Evolutionary conservation across 106 monocot species (phyloP).

Genomic region (Dendrobium chrysotoxum): DNA sequence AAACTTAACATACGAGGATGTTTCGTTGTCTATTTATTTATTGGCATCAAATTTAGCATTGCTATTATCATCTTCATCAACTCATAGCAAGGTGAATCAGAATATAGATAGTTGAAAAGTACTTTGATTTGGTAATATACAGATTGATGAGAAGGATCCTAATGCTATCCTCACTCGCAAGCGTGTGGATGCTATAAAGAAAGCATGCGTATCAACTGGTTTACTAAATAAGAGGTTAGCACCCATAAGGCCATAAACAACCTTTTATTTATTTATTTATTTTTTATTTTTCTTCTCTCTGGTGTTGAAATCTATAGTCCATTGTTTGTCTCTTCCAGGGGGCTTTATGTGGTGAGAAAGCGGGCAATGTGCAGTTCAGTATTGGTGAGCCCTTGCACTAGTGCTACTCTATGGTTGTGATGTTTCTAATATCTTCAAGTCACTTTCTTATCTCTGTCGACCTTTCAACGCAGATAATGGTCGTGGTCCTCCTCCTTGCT

Average conservation of each 20-base stretch:
- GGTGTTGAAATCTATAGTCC: background rate
- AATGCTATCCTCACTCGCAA: conserved; percentile 58
- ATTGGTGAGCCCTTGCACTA: conserved; percentile 33
- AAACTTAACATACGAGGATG: too few species aligned
- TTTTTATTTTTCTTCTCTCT: background rate
- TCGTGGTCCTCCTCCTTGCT: conserved; percentile 26
- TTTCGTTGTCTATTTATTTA: too few species aligned
- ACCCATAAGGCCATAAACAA: too few species aligned
- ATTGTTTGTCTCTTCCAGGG: conserved; percentile 10
- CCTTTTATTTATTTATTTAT: background rate
- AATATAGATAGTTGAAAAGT: background rate
- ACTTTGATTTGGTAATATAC: conserved; percentile 5
- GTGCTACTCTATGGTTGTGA: too few species aligned
- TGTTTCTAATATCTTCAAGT: background rate
- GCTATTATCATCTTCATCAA: too few species aligned
- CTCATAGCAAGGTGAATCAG: too few species aligned
- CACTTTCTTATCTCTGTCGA: background rate
- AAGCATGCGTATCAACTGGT: conserved; percentile 53
- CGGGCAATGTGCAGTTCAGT: conserved; percentile 10
- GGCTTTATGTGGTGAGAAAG: conserved; percentile 12
- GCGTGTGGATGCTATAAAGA: conserved; percentile 67
- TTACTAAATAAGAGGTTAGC: conserved; percentile 55
- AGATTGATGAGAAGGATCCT: conserved; percentile 73
- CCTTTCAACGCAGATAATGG: conserved; percentile 22
- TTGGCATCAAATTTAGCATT: too few species aligned